These are phyloP conservation scores for Pythium monospermum DNA, from an alignment of 352 stramenopile genomes.

Conservation along the genomic window DNA sequence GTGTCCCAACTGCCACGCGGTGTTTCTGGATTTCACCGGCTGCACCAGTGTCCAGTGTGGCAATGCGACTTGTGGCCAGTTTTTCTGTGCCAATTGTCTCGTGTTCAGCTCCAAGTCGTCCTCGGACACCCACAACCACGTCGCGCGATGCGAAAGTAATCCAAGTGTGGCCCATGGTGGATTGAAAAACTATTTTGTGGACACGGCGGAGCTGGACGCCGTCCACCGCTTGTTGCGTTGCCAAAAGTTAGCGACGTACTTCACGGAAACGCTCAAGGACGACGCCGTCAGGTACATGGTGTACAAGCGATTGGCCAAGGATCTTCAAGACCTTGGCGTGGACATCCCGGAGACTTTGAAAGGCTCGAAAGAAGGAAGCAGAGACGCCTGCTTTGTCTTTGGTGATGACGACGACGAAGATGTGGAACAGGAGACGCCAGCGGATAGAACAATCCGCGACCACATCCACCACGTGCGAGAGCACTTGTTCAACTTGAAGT, in stretches of 20 bases:
- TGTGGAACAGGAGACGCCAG: neutral
- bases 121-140: conserved; percentile 19
- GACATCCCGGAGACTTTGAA: conserved; percentile 3
- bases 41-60: conserved; percentile 26
- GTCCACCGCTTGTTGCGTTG: conserved; percentile 10
- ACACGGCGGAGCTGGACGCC: conserved; percentile 1
- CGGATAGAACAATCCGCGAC: conserved; percentile 1
- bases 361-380: neutral
- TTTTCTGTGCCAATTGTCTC: conserved; percentile 27
- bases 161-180: conserved; percentile 5
- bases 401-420: conserved; percentile 4
- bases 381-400: conserved; percentile 4
- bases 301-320: neutral
- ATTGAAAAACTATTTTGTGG: conserved; percentile 15
- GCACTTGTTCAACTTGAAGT: conserved; percentile 19
- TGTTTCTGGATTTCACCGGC: conserved; percentile 25
- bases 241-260: conserved; percentile 11
- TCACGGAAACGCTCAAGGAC: neutral
- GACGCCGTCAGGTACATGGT: conserved; percentile 2
- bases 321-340: conserved; percentile 12
- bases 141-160: conserved; percentile 11
- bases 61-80: conserved; percentile 15
- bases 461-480: conserved; percentile 21
- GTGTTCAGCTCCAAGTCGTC: conserved; percentile 15
- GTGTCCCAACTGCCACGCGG: conserved; percentile 20